These are phyloP conservation scores for Fusarium sp. DNA, from an alignment of 2,329 filamentous ascomycete genomes.

Conservation along the genomic window DNA sequence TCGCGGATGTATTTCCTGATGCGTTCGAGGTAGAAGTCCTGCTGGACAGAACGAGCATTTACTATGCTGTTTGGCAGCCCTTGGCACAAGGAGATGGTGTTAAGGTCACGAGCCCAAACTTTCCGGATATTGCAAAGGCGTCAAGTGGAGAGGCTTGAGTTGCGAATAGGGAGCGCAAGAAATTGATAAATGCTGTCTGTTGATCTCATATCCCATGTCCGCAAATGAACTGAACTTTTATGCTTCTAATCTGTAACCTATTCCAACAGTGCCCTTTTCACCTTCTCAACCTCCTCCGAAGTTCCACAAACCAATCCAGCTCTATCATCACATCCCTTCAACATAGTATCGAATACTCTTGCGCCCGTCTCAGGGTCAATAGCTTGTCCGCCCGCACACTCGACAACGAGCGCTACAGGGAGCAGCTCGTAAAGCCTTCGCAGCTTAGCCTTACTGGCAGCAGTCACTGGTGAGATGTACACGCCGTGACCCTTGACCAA, in stretches of 20 bases:
- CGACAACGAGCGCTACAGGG: slow-evolving; percentile 67
- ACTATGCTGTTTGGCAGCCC: slow-evolving; percentile 29
- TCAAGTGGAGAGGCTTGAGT: neutral
- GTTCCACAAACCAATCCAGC: slow-evolving; percentile 62
- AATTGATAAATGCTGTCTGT: neutral
- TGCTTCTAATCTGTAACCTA: neutral
- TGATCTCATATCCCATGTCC: neutral
- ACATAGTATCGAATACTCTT: slow-evolving; percentile 51
- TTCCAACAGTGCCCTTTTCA: slow-evolving; percentile 32
- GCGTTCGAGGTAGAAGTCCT: neutral
- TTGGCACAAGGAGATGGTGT: neutral
- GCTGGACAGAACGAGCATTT: slow-evolving; percentile 23
- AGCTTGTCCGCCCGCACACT: slow-evolving; percentile 67
- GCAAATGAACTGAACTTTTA: neutral
- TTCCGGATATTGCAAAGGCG: neutral
- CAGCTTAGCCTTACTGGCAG: slow-evolving; percentile 63
- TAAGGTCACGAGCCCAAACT: slow-evolving; percentile 21
- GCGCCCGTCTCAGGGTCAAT: slow-evolving; percentile 58
- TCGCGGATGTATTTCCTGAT: slow-evolving; percentile 21
- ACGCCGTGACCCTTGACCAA: slow-evolving; percentile 70
- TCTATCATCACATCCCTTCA: slow-evolving; percentile 58
- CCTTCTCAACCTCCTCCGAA: slow-evolving; percentile 56
- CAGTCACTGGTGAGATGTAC: slow-evolving; percentile 67
- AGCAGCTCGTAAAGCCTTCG: slow-evolving; percentile 67
- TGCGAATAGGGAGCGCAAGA: rapidly evolving